phyloP scores from a whole-genome alignment of 176 grass and related monocot species.

The Dactylis glomerata region DNA sequence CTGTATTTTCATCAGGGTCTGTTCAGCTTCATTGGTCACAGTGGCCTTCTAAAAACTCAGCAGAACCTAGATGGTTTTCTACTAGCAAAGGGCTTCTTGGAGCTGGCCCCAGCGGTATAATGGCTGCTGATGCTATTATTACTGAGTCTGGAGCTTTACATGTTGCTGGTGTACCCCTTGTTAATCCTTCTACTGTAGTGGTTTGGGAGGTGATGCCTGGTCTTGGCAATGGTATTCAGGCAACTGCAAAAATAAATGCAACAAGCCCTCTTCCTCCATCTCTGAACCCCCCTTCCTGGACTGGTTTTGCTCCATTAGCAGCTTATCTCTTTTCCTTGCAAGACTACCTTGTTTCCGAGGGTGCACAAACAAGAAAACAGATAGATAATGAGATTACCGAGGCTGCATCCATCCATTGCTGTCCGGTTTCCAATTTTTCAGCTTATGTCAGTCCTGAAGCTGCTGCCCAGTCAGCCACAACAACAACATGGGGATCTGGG shows the following conservation, averaged over 20 bases:
- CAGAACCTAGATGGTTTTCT: slow-evolving; percentile 83
- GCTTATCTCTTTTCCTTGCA: slow-evolving; percentile 92
- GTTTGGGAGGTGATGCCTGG: slow-evolving; percentile 99
- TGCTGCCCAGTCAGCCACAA: slow-evolving; percentile 93
- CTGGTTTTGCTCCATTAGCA: slow-evolving; percentile 73
- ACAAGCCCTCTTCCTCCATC: slow-evolving; percentile 68
- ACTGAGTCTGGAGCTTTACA: slow-evolving; percentile 88
- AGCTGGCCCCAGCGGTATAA: slow-evolving; percentile 94
- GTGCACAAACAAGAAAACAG: slow-evolving; percentile 63
- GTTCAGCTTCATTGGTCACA: slow-evolving; percentile 97
- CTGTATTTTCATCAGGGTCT: slow-evolving; percentile 98
- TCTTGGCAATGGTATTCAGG: slow-evolving; percentile 84
- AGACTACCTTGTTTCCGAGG: slow-evolving; percentile 83
- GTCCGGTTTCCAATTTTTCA: slow-evolving; percentile 98
- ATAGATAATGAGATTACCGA: slow-evolving; percentile 60
- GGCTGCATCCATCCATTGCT: slow-evolving; percentile 92
- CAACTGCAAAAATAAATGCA: slow-evolving; percentile 80
- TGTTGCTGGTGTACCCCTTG: slow-evolving; percentile 98
- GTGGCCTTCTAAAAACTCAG: slow-evolving; percentile 72
- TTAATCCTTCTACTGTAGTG: slow-evolving; percentile 98
- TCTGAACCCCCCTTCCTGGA: slow-evolving; percentile 78
- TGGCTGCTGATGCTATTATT: slow-evolving; percentile 98
- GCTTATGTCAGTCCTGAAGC: slow-evolving; percentile 98
- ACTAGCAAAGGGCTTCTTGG: slow-evolving; percentile 97
- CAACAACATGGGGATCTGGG: slow-evolving; percentile 96